Conservation (phyloP, 2,329 filamentous ascomycete species). For the Talaromyces sp. region DNA sequence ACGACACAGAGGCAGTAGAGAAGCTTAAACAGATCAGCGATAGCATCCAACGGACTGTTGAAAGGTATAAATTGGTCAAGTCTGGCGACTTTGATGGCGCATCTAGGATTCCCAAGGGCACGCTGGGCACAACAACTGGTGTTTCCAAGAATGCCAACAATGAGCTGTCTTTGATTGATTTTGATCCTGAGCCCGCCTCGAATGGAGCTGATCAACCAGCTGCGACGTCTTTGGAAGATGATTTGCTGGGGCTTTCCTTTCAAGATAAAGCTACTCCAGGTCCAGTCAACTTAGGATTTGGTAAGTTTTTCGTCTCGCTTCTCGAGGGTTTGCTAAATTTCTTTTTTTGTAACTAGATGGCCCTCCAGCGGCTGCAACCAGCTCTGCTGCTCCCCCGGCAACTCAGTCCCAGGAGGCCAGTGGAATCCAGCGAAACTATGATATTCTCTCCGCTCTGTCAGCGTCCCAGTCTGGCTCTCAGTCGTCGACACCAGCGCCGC, state of each 20-base stretch:
- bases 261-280: conserved; percentile 65
- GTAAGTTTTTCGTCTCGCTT: neutral
- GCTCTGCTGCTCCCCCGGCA: conserved; percentile 32
- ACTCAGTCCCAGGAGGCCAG: neutral
- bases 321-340: neutral
- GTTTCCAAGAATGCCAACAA: conserved; percentile 63
- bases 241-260: conserved; percentile 83
- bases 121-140: conserved; percentile 61
- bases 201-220: conserved; percentile 45
- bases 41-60: conserved; percentile 94
- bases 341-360: conserved; percentile 11
- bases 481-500: conserved; percentile 44
- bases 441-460: conserved; percentile 51
- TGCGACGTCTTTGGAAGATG: conserved; percentile 72
- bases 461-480: conserved; percentile 44
- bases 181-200: conserved; percentile 56
- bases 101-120: conserved; percentile 76
- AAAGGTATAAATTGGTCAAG: conserved; percentile 92
- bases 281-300: conserved; percentile 74
- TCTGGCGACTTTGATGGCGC: conserved; percentile 86
- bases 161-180: conserved; percentile 90
- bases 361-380: conserved; percentile 27
- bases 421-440: conserved; percentile 45
- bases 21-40: conserved; percentile 97
- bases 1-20: conserved; percentile 90